Conservation (phyloP, 2,329 filamentous ascomycete species). For the Colletotrichum camelliae region DNA sequence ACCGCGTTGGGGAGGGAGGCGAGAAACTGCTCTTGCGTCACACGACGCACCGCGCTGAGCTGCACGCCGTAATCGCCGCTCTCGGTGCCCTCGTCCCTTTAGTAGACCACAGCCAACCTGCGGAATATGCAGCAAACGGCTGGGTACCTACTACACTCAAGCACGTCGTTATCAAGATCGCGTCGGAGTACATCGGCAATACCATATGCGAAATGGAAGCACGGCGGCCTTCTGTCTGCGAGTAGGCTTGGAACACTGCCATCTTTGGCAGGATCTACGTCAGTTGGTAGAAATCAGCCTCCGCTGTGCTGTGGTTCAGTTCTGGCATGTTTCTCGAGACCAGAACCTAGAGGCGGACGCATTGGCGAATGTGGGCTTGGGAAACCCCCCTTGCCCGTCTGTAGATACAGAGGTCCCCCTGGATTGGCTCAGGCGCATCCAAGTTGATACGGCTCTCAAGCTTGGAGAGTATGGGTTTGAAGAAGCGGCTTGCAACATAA, state of each 20-base stretch:
- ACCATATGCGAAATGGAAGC: neutral
- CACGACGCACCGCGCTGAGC: neutral
- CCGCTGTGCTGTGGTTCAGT: neutral
- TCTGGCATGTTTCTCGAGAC: neutral
- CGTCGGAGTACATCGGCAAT: neutral
- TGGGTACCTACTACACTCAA: neutral
- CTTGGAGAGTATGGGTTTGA: neutral
- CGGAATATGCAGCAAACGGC: neutral
- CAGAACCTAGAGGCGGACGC: neutral
- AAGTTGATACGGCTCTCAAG: neutral
- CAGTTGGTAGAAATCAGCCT: too few relatives aligned
- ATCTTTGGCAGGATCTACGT: neutral
- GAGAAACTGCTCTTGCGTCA: fast-evolving
- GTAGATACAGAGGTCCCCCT: fast-evolving
- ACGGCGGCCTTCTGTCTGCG: neutral
- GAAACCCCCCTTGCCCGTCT: neutral
- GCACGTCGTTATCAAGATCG: neutral
- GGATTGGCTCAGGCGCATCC: neutral
- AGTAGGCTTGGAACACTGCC: fast-evolving
- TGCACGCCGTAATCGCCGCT: neutral
- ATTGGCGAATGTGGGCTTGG: neutral
- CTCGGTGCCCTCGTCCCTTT: fast-evolving
- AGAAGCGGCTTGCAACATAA: too few relatives aligned
- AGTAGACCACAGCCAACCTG: too few relatives aligned
- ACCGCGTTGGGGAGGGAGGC: fast-evolving